Base-by-base conservation (phyloP, 495 filamentous ascomycete species). In the Darksidea phi region DNA sequence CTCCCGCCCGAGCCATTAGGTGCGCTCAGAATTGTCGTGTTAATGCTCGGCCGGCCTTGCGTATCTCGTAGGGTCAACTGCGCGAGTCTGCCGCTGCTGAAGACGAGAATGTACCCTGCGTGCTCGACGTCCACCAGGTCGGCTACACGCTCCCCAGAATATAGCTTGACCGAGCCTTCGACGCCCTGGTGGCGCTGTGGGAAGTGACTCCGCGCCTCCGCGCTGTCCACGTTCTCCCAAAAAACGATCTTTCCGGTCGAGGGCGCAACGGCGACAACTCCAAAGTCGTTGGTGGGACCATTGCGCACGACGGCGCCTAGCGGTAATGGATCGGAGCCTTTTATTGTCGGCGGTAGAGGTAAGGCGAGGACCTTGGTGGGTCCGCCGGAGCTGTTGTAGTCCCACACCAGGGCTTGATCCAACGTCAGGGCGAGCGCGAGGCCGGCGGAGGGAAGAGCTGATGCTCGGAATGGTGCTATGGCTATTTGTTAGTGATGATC, bases 151-250 rank as follows among this genome's bases (percentile, higher is more conserved):
- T 99, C 95, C 37, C 89, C 88, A 1, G 87, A 87, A 25, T 85
- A 80, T 74, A 96, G 79, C 48, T 86, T 86, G 48, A 93, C 84
- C 17, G 78, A 76, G 12, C 86, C 86, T 66, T 96, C 87, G 1
- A 96, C 80, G 17, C 91, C 88, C 62, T 80, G 83, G 63, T 85
- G 85, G 69, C 86, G 88, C 63, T 94, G 87, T 48, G 86, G 83
- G 46, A 88, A 83, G 25, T 91, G 81, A 59, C 87, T 88, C 12
- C 90, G 72, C 6, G 86, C 87, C 24, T 89, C 84, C 24, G 89
- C 90, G 72, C 83, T 88, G 18, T 91, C 87, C 48, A 97, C 86
- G 24, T 89, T 91, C 70, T 97, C 95, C 93, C 92, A 99, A 73
- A 92, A 99, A 36, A 87, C 83, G 47, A 97, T 82, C 71, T 85